Evolutionary conservation across 116 monocot genomes (phyloP), one percentile per base, ranked within the genome.

Genomic region (Iris pallida): DNA sequence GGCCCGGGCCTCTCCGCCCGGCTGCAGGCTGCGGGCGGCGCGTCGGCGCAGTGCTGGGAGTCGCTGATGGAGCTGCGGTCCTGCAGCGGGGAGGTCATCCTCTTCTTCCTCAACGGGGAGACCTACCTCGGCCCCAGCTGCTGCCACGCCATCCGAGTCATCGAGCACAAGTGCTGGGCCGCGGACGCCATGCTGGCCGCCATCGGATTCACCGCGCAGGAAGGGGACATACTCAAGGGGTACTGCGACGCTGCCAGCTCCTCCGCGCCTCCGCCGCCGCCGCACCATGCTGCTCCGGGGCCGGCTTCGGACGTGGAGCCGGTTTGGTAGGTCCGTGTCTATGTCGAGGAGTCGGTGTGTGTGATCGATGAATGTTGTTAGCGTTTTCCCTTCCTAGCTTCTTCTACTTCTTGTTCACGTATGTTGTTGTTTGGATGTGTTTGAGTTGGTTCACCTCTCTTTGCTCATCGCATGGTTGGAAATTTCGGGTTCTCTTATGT

Each of bases 71-170:
- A 62, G 46, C 68, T 76, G 44, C 54, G 68, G 7, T 45, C 77
- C 0, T 78, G 78, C 68, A 83, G 66, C 12, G 79, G 75, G 1
- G 79, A 79, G 47, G 71, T 79, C 55, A 75, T 83, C 64, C 75
- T 83, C 71, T 79, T 83, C 75, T 79, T 83, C 70, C 64, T 83
- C 72, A 83, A 83, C 40, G 83, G 83, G 20, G 67, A 79, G 75
- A 60, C 83, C 0, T 79, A 79, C 57, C 72, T 83, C 5, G 83
- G 83, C 0, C 83, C 79, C 1, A 68, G 79, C 42, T 83, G 83
- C 69, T 83, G 83, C 57, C 70, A 68, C 0, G 79, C 79, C 42
- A 79, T 83, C 12, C 62, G 63, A 7, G 75, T 68, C 73, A 83
- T 83, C 60, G 68, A 79, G 61, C 77, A 74, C 6, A 45, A 46